phyloP scores from a whole-genome alignment of 1,139 yeast genomes.

The Zygosaccharomyces pseudobailii region DNA sequence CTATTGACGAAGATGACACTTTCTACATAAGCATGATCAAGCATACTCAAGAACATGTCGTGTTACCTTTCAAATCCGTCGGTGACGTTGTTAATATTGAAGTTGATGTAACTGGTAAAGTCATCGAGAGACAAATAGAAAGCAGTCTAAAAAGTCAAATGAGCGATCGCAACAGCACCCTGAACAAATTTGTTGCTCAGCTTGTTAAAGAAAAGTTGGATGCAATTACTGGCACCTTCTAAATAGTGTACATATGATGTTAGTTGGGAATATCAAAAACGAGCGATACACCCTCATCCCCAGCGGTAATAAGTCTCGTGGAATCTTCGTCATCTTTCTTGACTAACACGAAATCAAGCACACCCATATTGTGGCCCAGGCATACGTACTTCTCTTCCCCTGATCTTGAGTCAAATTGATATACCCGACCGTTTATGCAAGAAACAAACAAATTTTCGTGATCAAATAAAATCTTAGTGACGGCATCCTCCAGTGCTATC shows the following conservation, averaged over 20 bases:
- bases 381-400: slow-evolving; percentile 79
- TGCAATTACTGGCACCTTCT: slow-evolving; percentile 10
- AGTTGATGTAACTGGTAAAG: slow-evolving; percentile 90
- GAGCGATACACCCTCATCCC: slow-evolving; percentile 92
- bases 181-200: slow-evolving; percentile 20
- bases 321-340: slow-evolving; percentile 49
- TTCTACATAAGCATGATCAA: slow-evolving; percentile 89
- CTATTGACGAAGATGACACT: slow-evolving; percentile 56
- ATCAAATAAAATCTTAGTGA: slow-evolving; percentile 73
- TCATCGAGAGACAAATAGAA: slow-evolving; percentile 80
- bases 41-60: slow-evolving; percentile 81
- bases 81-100: slow-evolving; percentile 80
- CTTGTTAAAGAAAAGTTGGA: slow-evolving; percentile 24
- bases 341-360: slow-evolving; percentile 68
- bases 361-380: slow-evolving; percentile 91
- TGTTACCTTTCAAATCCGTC: slow-evolving; percentile 57
- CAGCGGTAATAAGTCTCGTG: slow-evolving; percentile 80
- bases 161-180: slow-evolving; percentile 32
- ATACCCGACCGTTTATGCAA: slow-evolving; percentile 79
- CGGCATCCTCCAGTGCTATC: slow-evolving; percentile 68
- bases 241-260: slow-evolving; percentile 1
- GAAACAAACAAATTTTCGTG: slow-evolving; percentile 57
- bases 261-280: slow-evolving; percentile 47
- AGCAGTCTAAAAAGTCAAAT: slow-evolving; percentile 53
- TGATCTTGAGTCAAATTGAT: slow-evolving; percentile 85